Conservation (phyloP, 345 rosid genomes). For the Citrus mangshanensis region DNA sequence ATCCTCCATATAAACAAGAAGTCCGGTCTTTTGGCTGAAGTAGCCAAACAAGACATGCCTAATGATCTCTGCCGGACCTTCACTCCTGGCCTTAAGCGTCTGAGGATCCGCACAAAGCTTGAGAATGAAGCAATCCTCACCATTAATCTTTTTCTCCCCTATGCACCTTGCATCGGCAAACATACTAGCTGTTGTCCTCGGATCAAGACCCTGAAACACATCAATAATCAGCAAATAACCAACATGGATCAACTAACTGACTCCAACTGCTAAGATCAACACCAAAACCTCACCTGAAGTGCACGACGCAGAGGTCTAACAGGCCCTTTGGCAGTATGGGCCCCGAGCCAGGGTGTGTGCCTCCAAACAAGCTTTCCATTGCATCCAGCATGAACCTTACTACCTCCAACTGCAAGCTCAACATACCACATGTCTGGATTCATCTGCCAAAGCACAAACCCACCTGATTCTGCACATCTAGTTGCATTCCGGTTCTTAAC, state of each 20-base stretch:
- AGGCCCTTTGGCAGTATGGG: slow-evolving; percentile 87
- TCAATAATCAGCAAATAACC: not conserved
- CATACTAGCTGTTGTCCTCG: slow-evolving; percentile 72
- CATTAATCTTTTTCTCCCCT: slow-evolving; percentile 74
- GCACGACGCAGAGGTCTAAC: slow-evolving; percentile 88
- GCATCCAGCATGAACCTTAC: slow-evolving; percentile 88
- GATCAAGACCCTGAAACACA: slow-evolving; percentile 79
- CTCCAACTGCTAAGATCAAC: not conserved
- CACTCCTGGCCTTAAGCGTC: slow-evolving; percentile 75
- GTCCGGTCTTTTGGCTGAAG: slow-evolving; percentile 91
- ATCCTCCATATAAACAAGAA: slow-evolving; percentile 80
- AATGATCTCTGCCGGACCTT: slow-evolving; percentile 88
- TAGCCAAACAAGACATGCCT: slow-evolving; percentile 84
- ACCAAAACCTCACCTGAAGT: slow-evolving; percentile 56
- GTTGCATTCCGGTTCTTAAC: slow-evolving; percentile 63
- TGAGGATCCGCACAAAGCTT: slow-evolving; percentile 75
- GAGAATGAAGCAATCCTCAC: slow-evolving; percentile 89
- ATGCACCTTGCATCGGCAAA: slow-evolving; percentile 83
- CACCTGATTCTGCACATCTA: slow-evolving; percentile 62
- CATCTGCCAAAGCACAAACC: slow-evolving; percentile 97
- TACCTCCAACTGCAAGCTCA: slow-evolving; percentile 82
- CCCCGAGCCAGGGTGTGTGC: slow-evolving; percentile 94
- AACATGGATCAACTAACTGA: not conserved
- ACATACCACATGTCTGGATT: slow-evolving; percentile 97
- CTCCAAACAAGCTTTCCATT: slow-evolving; percentile 92